Evolutionary conservation across 495 filamentous ascomycete species (phyloP).

Genomic region (Immersiella caudata): DNA sequence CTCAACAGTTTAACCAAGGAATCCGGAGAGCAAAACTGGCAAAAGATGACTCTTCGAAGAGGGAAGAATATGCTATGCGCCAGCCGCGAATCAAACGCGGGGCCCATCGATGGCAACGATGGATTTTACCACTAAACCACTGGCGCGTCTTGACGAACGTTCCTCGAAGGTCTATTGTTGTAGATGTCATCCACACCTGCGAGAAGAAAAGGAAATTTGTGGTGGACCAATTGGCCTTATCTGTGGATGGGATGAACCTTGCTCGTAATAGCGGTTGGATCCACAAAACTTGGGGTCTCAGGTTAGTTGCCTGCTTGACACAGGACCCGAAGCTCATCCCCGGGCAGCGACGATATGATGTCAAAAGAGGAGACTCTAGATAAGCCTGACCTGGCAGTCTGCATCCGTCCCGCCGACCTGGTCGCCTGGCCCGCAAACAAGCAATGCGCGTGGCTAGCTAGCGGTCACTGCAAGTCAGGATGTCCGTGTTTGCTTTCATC

Average conservation of each 20-base stretch:
- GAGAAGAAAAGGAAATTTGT: too few species aligned
- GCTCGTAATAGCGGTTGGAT: too few species aligned
- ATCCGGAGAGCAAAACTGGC: too few species aligned
- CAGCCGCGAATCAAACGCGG: constrained; percentile 54
- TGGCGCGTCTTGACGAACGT: neutral
- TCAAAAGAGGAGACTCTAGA: neutral
- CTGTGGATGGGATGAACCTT: too few species aligned
- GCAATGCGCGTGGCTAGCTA: neutral
- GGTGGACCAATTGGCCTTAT: too few species aligned
- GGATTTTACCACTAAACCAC: constrained; percentile 17
- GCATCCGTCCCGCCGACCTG: neutral
- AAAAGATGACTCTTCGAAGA: too few species aligned
- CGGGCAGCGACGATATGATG: neutral
- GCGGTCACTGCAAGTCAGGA: neutral
- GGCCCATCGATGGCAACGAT: constrained; percentile 46
- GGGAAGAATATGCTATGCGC: neutral
- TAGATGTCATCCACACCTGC: too few species aligned
- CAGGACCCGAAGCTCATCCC: neutral
- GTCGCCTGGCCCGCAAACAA: neutral
- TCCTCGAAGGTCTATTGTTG: too few species aligned
- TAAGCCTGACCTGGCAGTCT: neutral
- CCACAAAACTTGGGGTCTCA: too few species aligned
- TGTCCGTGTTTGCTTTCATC: neutral
- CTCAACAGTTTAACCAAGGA: too few species aligned
- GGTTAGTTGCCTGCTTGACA: too few species aligned